Percentiles rank a stretch among this genome's conserved stretches.
Conservation (phyloP, 495 filamentous ascomycete genomes). For the Xylona heveae region DNA sequence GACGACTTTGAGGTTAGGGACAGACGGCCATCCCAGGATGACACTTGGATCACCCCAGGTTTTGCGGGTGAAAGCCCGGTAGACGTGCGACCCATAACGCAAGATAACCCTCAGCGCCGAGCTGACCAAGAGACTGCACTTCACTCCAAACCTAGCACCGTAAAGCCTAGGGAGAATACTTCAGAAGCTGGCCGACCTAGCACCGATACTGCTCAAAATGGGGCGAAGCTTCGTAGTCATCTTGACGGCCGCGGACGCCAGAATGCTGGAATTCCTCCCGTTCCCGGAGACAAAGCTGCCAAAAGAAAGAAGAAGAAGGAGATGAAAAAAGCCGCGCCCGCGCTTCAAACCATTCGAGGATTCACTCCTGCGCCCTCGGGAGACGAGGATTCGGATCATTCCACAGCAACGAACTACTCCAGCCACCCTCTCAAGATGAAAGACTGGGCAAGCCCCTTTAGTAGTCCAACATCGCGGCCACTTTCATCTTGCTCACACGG, state of each 20-base stretch:
- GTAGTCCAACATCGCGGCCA: slow-evolving; percentile 37
- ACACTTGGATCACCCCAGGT: slow-evolving; percentile 3
- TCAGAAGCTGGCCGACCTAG: not conserved
- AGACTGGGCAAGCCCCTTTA: slow-evolving; percentile 15
- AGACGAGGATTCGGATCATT: slow-evolving; percentile 69
- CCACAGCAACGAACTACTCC: too few species aligned
- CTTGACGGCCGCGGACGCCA: not conserved
- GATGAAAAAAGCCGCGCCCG: slow-evolving; percentile 28
- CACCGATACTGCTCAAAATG: not conserved
- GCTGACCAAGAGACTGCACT: too few species aligned
- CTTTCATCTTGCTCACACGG: slow-evolving; percentile 28
- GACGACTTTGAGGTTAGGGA: not conserved
- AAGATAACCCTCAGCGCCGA: not conserved
- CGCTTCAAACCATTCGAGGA: slow-evolving; percentile 52
- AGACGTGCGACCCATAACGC: not conserved
- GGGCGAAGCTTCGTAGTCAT: not conserved
- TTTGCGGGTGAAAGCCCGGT: slow-evolving; percentile 2
- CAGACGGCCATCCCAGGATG: not conserved
- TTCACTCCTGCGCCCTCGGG: slow-evolving; percentile 74
- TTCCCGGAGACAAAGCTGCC: slow-evolving; percentile 14
- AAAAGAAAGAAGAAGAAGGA: slow-evolving; percentile 29
- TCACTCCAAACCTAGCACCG: too few species aligned
- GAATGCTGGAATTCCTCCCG: slow-evolving; percentile 9
- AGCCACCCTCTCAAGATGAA: slow-evolving; percentile 20
- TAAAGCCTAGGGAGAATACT: too few species aligned